Percentiles rank a stretch among this genome's conserved stretches.
These are phyloP conservation scores for Aureobasidium melanogenum DNA, from an alignment of 2,329 filamentous ascomycete species.

Conservation along the genomic window DNA sequence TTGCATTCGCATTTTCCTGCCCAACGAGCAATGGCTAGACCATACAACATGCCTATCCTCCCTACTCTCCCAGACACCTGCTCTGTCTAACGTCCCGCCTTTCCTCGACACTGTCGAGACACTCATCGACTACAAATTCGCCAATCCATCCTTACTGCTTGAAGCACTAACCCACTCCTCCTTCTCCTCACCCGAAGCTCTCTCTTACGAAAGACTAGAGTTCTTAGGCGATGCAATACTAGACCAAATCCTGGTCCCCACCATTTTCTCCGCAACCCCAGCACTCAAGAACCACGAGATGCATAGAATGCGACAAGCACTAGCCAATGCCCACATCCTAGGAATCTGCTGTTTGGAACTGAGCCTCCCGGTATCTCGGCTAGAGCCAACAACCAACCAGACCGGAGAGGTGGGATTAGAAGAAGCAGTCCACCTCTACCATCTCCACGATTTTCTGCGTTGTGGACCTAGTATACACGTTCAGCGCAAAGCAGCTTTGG, in stretches of 20 bases:
- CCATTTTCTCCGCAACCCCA: constrained; percentile 46
- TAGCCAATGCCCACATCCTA: constrained; percentile 74
- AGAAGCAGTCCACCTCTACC: constrained; percentile 2
- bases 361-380: constrained; percentile 27
- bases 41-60: background rate
- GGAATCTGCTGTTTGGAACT: constrained; percentile 64
- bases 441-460: constrained; percentile 25
- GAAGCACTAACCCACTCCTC: constrained; percentile 79
- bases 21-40: constrained; percentile 34
- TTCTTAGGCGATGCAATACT: constrained; percentile 82
- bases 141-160: constrained; percentile 56
- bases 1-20: constrained; percentile 60
- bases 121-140: constrained; percentile 64
- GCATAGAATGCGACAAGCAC: constrained; percentile 64
- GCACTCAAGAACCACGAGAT: constrained; percentile 51
- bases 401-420: constrained; percentile 11
- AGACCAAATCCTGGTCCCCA: constrained; percentile 62
- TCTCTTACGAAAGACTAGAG: constrained; percentile 67
- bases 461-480: constrained; percentile 35
- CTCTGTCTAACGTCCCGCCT: background rate
- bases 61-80: background rate
- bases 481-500: constrained; percentile 36
- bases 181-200: constrained; percentile 36
- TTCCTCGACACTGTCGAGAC: constrained; percentile 40
- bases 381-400: background rate